Evolutionary conservation across 192 early-diverging fungal species (phyloP), one percentile per base, ranked within the genome.

Genomic region (Coemansia sp.): DNA sequence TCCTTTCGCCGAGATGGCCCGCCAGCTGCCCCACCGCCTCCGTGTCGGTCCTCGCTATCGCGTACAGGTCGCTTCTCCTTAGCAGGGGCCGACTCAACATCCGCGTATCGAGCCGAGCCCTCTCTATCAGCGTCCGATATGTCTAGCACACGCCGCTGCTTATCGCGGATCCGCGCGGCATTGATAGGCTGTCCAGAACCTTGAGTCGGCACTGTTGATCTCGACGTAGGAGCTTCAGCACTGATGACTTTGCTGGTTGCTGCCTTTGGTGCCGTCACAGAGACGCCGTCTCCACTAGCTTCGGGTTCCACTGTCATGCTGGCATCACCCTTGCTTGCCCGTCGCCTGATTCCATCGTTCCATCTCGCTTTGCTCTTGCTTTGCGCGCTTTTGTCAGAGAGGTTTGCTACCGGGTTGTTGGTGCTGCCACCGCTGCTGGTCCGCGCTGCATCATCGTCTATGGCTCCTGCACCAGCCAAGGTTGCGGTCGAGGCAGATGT

Each of bases 1-100:
- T 78, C 81, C 39, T 74, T 74, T 41, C 81, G 81, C 54, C 76
- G 72, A 7, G 54, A 46, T 35, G 67, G n/a, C 3, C 69, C 70
- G 45, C 73, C 56, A n/a, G 60, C 67, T 29, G 40, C 53, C 14
- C 51, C 51, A 13, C 51, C 36, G 36, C 60, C 64, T 19, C 64
- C 66, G 16, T 71, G 71, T 35, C 72, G 70, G 17, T 82, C 74
- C 6, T 82, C 73, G 45, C 34, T 64, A 21, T 81, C 74, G 3
- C 70, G 70, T 40, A 60, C 33, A 27, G 70, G 56, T 59, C 56
- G 59, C 60, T 65, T 72, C 39, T 83, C 69, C 40, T 57, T 75
- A 16, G 73, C 36, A 7, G 61, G 31, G 36, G 56, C 66, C 31
- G 75, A 62, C 62, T 77, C 75, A 6, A 37, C 39, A 17, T 77